phyloP scores from a whole-genome alignment of 495 filamentous ascomycete genomes.

The Usnea hakonensis region DNA sequence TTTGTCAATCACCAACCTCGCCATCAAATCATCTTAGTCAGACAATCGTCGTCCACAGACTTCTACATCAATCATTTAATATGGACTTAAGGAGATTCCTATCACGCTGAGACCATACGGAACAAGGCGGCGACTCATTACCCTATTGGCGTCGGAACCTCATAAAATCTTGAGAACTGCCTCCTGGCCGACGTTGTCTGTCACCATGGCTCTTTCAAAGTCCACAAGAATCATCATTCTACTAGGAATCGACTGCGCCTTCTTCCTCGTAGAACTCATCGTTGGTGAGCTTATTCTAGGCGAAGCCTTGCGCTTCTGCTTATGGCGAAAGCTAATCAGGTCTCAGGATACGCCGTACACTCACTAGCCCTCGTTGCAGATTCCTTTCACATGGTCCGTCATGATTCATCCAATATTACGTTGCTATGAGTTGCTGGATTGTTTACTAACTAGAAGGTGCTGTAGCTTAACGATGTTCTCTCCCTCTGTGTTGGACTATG shows the following conservation, averaged over 20 bases:
- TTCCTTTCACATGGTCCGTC: slow-evolving; percentile 87
- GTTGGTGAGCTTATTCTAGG: slow-evolving; percentile 44
- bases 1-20: neutral
- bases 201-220: slow-evolving; percentile 80
- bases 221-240: slow-evolving; percentile 86
- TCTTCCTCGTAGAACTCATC: slow-evolving; percentile 83
- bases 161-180: neutral
- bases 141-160: too few relatives aligned
- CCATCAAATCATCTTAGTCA: neutral
- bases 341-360: slow-evolving; percentile 65
- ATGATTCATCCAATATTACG: neutral
- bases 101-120: slow-evolving; percentile 1
- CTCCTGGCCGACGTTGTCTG: neutral
- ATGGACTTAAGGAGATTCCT: neutral
- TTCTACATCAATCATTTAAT: neutral
- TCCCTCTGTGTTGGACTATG: slow-evolving; percentile 87
- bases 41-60: neutral
- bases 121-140: neutral
- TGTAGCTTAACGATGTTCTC: slow-evolving; percentile 86
- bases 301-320: neutral
- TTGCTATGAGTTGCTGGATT: neutral
- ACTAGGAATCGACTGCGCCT: slow-evolving; percentile 78
- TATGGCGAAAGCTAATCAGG: slow-evolving; percentile 14
- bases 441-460: slow-evolving; percentile 6
- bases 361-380: slow-evolving; percentile 93